These are phyloP conservation scores for Chimonanthus salicifolius DNA, from an alignment of 164 flowering plant genomes.

Conservation along the genomic window DNA sequence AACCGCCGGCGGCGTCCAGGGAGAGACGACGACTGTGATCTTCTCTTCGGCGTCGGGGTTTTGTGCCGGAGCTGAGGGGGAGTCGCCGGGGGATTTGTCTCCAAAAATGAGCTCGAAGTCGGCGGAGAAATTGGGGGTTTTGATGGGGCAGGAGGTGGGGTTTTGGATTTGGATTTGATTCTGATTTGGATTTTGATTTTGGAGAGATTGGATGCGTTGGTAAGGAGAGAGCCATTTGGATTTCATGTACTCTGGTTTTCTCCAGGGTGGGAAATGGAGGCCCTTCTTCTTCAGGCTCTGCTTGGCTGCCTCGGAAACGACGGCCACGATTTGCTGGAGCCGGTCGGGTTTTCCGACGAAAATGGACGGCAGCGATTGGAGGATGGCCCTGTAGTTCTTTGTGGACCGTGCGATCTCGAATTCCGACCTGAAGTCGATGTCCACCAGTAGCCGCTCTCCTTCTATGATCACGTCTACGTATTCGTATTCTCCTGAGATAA, in stretches of 20 bases:
- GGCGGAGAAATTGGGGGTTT: slow-evolving; percentile 13
- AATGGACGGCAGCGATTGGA: slow-evolving; percentile 60
- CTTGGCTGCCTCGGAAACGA: slow-evolving; percentile 74
- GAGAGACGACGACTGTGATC: slow-evolving; percentile 16
- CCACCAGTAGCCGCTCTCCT: slow-evolving; percentile 62
- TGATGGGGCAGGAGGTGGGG: slow-evolving; percentile 4
- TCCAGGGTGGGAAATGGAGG: slow-evolving; percentile 83
- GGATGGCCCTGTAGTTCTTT: slow-evolving; percentile 49
- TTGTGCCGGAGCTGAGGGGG: slow-evolving; percentile 12
- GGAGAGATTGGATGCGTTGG: background rate
- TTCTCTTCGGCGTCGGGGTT: slow-evolving; percentile 25
- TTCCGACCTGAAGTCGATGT: slow-evolving; percentile 84
- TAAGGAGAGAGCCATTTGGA: slow-evolving; percentile 78
- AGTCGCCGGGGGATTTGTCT: slow-evolving; percentile 7
- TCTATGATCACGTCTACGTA: slow-evolving; percentile 69
- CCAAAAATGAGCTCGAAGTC: slow-evolving; percentile 17
- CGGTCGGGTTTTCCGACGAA: slow-evolving; percentile 84
- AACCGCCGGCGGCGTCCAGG: slow-evolving; percentile 49
- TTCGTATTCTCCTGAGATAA: slow-evolving; percentile 72
- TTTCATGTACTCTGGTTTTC: slow-evolving; percentile 63
- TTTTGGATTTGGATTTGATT: background rate
- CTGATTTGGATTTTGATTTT: background rate
- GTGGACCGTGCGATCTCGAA: slow-evolving; percentile 89
- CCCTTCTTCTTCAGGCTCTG: slow-evolving; percentile 89
- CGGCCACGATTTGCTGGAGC: slow-evolving; percentile 49